These are phyloP conservation scores for Neurospora tetraspora DNA, from an alignment of 495 filamentous ascomycete species.

Conservation along the genomic window DNA sequence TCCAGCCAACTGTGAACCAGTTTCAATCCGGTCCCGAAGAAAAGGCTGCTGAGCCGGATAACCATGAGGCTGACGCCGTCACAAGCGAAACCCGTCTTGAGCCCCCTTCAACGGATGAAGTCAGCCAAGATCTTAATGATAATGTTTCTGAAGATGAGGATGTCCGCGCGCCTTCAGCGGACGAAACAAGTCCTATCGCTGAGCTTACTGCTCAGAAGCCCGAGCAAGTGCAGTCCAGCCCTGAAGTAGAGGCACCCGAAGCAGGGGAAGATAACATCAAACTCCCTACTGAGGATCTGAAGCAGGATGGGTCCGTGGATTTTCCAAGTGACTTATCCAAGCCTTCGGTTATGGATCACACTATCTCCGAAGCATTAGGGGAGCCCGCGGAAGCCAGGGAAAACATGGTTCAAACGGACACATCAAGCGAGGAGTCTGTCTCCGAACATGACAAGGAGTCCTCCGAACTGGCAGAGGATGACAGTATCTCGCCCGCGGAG, in stretches of 20 bases:
- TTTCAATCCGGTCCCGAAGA: neutral
- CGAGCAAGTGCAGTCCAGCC: neutral
- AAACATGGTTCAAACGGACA: neutral
- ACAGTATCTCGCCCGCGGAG: neutral
- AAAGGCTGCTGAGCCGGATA: neutral
- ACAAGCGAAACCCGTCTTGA: neutral
- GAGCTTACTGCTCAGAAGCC: neutral
- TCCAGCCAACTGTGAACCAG: neutral
- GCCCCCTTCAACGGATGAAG: neutral
- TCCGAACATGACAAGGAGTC: neutral
- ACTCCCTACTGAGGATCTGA: neutral
- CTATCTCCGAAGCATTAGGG: neutral
- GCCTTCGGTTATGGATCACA: neutral
- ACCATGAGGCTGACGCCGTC: neutral
- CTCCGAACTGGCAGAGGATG: neutral
- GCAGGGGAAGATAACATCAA: neutral
- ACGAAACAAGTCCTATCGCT: neutral
- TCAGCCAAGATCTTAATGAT: neutral
- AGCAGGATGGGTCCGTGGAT: neutral
- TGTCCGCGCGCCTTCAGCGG: neutral
- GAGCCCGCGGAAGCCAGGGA: neutral
- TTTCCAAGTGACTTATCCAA: neutral
- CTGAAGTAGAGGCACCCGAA: neutral
- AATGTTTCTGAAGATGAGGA: neutral
- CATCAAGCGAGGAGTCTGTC: neutral